Evolutionary conservation across 306 rosid genomes (phyloP).

Genomic region (Macrotyloma uniflorum): DNA sequence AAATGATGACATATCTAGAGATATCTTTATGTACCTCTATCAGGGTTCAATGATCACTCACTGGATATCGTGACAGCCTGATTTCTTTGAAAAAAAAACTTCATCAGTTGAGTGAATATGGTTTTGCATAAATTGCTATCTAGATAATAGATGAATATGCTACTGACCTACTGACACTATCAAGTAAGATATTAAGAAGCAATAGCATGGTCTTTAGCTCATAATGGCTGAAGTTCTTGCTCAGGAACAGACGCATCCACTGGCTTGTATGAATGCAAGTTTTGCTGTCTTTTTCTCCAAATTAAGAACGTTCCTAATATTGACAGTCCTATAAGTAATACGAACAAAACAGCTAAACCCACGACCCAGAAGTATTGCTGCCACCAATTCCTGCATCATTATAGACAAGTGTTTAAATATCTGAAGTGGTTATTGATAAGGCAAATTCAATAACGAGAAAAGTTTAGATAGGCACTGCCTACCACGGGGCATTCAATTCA

Average conservation of each 20-base stretch:
- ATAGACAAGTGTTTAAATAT: conserved; percentile 28
- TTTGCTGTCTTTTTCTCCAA: conserved; percentile 64
- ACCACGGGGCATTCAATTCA: background rate
- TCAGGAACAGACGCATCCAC: conserved; percentile 66
- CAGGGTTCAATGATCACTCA: conserved; percentile 29
- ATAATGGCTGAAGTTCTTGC: conserved; percentile 91
- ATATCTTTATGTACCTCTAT: conserved; percentile 40
- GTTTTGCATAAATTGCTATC: conserved; percentile 36
- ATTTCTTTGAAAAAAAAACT: conserved; percentile 40
- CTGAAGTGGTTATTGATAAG: conserved; percentile 7
- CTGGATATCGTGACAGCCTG: conserved; percentile 31
- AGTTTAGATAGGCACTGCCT: background rate
- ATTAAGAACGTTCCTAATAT: conserved; percentile 62
- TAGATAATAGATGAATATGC: conserved; percentile 41
- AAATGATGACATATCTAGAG: conserved; percentile 43
- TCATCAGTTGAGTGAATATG: conserved; percentile 36
- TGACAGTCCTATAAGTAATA: conserved; percentile 55
- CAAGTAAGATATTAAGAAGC: conserved; percentile 37
- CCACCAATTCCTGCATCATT: conserved; percentile 75
- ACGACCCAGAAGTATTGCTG: conserved; percentile 47
- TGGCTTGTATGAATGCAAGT: conserved; percentile 64
- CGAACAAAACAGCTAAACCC: conserved; percentile 49
- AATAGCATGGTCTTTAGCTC: conserved; percentile 40
- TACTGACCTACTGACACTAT: conserved; percentile 33
- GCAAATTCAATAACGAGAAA: conserved; percentile 29